These are phyloP conservation scores for Clarireedia hainanense DNA, from an alignment of 2,329 filamentous ascomycete species.

Conservation along the genomic window DNA sequence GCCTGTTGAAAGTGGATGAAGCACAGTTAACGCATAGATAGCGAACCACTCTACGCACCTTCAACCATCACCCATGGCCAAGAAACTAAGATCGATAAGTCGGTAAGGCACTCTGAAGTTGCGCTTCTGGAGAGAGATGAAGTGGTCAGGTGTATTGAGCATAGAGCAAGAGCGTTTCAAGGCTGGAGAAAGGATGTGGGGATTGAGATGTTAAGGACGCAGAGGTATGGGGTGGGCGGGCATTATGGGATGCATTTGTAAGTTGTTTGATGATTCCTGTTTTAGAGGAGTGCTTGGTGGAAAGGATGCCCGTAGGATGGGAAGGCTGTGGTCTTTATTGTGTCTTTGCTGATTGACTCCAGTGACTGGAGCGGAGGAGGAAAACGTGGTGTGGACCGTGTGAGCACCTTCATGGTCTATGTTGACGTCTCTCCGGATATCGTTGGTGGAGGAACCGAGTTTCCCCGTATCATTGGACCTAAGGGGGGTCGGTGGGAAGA, in stretches of 20 bases:
- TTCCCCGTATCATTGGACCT: slow-evolving; percentile 40
- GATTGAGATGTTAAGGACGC: slow-evolving; percentile 53
- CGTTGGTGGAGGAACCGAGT: slow-evolving; percentile 54
- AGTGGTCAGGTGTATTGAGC: slow-evolving; percentile 49
- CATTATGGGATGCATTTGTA: slow-evolving; percentile 37
- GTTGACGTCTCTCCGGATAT: slow-evolving; percentile 33
- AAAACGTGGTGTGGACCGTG: slow-evolving; percentile 33
- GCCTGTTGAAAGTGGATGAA: not conserved
- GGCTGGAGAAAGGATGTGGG: slow-evolving; percentile 51
- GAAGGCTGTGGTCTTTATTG: not conserved
- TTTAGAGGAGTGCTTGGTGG: not conserved
- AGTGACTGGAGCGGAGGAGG: slow-evolving; percentile 48
- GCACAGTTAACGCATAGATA: slow-evolving; percentile 19
- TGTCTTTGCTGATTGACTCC: slow-evolving; percentile 33
- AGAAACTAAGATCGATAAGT: slow-evolving; percentile 38
- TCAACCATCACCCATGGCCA: slow-evolving; percentile 46
- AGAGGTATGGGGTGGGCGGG: slow-evolving; percentile 51
- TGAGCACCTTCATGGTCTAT: slow-evolving; percentile 57
- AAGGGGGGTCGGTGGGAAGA: slow-evolving; percentile 43
- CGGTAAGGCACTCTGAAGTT: slow-evolving; percentile 44
- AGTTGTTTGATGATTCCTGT: not conserved
- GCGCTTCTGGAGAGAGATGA: slow-evolving; percentile 38
- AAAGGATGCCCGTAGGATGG: too few relatives aligned
- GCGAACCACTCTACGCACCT: slow-evolving; percentile 41
- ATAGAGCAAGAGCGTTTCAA: slow-evolving; percentile 49